Evolutionary conservation across 2,329 filamentous ascomycete species (phyloP).

Genomic region (Colletotrichum sp.): DNA sequence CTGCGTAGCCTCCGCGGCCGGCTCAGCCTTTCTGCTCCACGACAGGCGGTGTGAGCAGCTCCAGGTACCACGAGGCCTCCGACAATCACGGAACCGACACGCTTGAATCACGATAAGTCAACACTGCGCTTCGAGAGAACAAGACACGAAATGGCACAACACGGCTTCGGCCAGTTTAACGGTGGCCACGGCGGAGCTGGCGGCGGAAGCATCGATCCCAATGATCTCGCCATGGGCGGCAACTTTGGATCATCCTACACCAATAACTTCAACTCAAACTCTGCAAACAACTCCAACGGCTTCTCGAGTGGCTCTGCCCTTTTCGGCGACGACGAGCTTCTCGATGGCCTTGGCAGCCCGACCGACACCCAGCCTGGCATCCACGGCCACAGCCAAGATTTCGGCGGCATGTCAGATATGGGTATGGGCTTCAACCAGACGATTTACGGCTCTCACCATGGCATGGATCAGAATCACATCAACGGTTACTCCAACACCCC

Average conservation of each 20-base stretch:
- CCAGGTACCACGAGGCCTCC: not conserved
- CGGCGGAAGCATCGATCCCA: slow-evolving; percentile 75
- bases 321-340: slow-evolving; percentile 87
- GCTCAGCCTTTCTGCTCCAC: not conserved
- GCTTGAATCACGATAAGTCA: not conserved
- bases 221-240: slow-evolving; percentile 75
- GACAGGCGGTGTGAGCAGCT: slow-evolving; percentile 7
- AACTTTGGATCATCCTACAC: slow-evolving; percentile 65
- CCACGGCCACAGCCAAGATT: slow-evolving; percentile 61
- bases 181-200: slow-evolving; percentile 54
- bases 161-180: slow-evolving; percentile 61
- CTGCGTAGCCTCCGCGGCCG: not conserved
- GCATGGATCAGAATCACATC: slow-evolving; percentile 71
- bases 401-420: slow-evolving; percentile 56
- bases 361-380: slow-evolving; percentile 57
- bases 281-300: slow-evolving; percentile 66
- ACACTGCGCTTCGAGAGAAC: not conserved
- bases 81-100: not conserved
- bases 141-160: slow-evolving; percentile 53
- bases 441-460: slow-evolving; percentile 61
- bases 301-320: slow-evolving; percentile 80
- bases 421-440: slow-evolving; percentile 62
- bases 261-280: slow-evolving; percentile 57
- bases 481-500: slow-evolving; percentile 90
- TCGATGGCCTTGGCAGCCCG: slow-evolving; percentile 71